Conservation (phyloP, 2,329 filamentous ascomycete genomes). For the Penicillium sp. region DNA sequence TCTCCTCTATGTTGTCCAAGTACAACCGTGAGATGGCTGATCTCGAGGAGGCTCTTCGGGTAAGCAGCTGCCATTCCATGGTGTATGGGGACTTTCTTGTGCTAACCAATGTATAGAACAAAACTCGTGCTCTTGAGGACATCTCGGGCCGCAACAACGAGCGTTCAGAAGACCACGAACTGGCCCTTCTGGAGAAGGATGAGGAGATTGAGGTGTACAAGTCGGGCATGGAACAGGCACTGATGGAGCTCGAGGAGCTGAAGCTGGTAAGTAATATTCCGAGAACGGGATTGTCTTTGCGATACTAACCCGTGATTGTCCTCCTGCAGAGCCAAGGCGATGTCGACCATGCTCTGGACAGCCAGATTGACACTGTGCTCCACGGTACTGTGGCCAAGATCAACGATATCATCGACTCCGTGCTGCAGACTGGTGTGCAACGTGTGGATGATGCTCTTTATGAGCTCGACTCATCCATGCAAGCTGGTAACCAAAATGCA, state of each 20-base stretch:
- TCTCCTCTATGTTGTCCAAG: slow-evolving; percentile 91
- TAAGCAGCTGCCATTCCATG: slow-evolving; percentile 33
- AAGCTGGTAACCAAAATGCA: slow-evolving; percentile 97
- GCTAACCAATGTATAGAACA: slow-evolving; percentile 63
- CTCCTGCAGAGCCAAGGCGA: slow-evolving; percentile 66
- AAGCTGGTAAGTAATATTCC: slow-evolving; percentile 57
- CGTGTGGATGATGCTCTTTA: slow-evolving; percentile 96
- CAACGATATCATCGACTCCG: slow-evolving; percentile 96
- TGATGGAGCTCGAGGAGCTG: slow-evolving; percentile 90
- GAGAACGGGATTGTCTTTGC: not conserved
- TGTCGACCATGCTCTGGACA: slow-evolving; percentile 80
- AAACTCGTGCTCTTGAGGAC: slow-evolving; percentile 86
- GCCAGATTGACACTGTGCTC: slow-evolving; percentile 88
- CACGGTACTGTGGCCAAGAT: slow-evolving; percentile 89
- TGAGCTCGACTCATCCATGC: slow-evolving; percentile 96
- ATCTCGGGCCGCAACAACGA: slow-evolving; percentile 77
- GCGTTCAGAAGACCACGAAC: slow-evolving; percentile 83
- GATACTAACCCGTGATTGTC: slow-evolving; percentile 5
- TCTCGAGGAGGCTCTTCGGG: slow-evolving; percentile 83
- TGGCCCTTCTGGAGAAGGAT: slow-evolving; percentile 88
- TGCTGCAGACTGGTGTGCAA: slow-evolving; percentile 88
- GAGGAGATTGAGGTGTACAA: slow-evolving; percentile 98
- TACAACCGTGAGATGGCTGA: slow-evolving; percentile 98
- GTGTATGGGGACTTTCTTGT: not conserved
- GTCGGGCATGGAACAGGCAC: slow-evolving; percentile 93